phyloP scores from a whole-genome alignment of 83 land plant genomes.

The Thuja plicata region DNA sequence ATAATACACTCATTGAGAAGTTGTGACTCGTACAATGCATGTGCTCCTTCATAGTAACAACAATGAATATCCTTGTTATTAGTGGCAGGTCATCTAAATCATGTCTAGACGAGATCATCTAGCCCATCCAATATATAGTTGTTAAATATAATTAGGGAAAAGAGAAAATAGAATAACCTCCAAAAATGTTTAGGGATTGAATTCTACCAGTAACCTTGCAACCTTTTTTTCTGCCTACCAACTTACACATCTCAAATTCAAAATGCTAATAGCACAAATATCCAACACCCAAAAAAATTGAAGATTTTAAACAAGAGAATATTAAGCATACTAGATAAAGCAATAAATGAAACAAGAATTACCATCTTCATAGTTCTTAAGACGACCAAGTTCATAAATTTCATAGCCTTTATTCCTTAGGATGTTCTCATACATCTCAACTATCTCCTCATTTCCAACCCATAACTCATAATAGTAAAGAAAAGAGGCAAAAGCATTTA shows the following conservation, averaged over 20 bases:
- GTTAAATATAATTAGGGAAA: not conserved
- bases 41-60: not conserved
- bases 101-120: not conserved
- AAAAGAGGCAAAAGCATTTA: not conserved
- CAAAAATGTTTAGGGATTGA: not conserved
- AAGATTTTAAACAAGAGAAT: too few species aligned
- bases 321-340: not conserved
- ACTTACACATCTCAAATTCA: not conserved
- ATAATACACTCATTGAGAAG: not conserved
- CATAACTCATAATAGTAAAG: constrained; percentile 62
- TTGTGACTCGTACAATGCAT: not conserved
- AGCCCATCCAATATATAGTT: not conserved
- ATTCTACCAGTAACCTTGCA: not conserved
- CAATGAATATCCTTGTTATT: not conserved
- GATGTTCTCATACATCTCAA: constrained; percentile 66
- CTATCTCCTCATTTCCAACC: constrained; percentile 82
- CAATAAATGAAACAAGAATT: constrained; percentile 3
- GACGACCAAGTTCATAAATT: constrained; percentile 58
- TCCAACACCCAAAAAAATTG: not conserved
- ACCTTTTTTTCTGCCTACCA: not conserved
- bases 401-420: constrained; percentile 61
- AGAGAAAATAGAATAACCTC: not conserved
- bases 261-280: not conserved
- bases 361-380: constrained; percentile 82
- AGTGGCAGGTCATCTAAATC: not conserved